Base-by-base conservation (phyloP, 73 alveolate genomes). In the Paramecium tetraurelia region DNA sequence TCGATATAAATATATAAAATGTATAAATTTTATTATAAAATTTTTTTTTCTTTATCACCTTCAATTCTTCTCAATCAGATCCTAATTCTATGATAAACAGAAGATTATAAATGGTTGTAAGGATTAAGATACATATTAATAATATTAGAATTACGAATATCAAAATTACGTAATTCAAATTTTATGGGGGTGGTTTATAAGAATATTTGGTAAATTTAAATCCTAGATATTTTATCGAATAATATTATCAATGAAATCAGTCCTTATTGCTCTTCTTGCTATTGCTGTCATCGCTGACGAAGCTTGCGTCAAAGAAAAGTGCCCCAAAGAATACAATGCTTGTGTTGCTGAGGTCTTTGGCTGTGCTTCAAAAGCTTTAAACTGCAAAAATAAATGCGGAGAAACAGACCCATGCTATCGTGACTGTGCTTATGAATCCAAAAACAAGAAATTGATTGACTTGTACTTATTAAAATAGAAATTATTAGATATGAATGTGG, bases 251-350 rank as follows among this genome's bases (percentile, higher is more conserved):
- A 80, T 80, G 90, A 80, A 80, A 80, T 18, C 90, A 40, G 10
- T 80, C 40, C 29, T 80, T 24, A 38, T 80, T 24, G 90, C 90
- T 14, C 43, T 46, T 24, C 43, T 80, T 10, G 48, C 46, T 22
- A 41, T 80, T 80, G 46, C 72, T 8, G 72, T 43, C 46, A 41
- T 80, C 16, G 90, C 90, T 31, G 90, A 80, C 24, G 76, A 80
- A 44, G 90, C 70, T 43, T 80, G 90, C 24, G 76, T 80, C n/a
- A 80, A 80, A 27, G 90, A 80, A 46, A 80, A 80, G 21, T 80
- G 90, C 90, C 77, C 90, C 14, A 48, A 80, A 7, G 76, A 80
- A 44, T 80, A 80, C 20, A 22, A 40, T 80, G 90, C 90, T 46
- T 80, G 90, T 46, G 57, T 24, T 43, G 57, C 70, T 9, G 75